Evolutionary conservation across 768 basidiomycete species (phyloP).

Genomic region (Tricholoma sp.): DNA sequence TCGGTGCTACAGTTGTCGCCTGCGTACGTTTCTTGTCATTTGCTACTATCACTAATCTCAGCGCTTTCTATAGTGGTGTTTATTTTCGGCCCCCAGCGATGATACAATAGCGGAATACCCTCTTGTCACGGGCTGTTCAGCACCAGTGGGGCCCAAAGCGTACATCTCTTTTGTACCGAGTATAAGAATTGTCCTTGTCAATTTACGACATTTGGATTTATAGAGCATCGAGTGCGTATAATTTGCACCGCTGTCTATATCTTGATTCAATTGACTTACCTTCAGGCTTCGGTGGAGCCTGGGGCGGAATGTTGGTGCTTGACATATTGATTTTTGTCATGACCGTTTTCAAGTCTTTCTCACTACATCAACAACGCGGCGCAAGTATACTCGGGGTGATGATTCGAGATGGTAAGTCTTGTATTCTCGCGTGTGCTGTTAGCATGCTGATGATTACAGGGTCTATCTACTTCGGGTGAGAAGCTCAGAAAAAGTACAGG

Average conservation of each 20-base stretch:
- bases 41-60: no score
- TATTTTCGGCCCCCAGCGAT: no score
- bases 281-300: constrained; percentile 1
- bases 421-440: background rate
- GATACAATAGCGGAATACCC: no score
- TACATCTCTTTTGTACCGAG: no score
- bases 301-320: constrained; percentile 3
- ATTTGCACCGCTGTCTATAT: no score
- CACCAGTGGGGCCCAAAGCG: no score
- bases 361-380: background rate
- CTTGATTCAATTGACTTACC: background rate
- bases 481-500: background rate
- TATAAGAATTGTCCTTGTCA: no score
- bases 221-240: no score
- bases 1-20: background rate
- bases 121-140: no score
- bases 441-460: background rate
- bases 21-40: background rate
- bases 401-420: constrained; percentile 1
- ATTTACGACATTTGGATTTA: no score
- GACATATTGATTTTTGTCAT: background rate
- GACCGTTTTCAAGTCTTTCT: constrained; percentile 1
- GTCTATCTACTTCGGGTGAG: constrained; percentile 2
- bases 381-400: background rate
- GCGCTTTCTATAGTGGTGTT: no score